These are phyloP conservation scores for Gossypium sturtianum DNA, from an alignment of 345 rosid species.

Conservation along the genomic window DNA sequence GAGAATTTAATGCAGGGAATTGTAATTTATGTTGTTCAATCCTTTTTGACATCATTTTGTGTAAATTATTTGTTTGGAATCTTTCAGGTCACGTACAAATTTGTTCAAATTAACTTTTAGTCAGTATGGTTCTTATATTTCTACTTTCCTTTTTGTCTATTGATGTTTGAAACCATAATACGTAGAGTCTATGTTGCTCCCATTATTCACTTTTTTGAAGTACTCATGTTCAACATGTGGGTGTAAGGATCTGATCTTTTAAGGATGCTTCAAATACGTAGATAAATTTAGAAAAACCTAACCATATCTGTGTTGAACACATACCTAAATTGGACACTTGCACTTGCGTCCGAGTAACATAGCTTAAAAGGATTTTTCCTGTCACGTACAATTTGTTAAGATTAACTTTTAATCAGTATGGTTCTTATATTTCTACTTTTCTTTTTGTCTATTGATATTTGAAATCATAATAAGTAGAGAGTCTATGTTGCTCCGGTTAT, in stretches of 20 bases:
- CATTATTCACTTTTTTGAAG: no score
- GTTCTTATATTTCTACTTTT: background rate
- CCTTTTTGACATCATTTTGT: background rate
- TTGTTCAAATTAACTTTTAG: background rate
- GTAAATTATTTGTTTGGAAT: background rate
- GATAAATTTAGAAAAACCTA: no score
- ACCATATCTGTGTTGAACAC: no score
- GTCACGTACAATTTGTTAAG: background rate
- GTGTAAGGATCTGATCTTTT: no score
- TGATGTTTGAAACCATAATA: background rate
- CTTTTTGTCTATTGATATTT: background rate
- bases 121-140: background rate
- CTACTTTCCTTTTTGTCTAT: background rate
- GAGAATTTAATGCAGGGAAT: background rate
- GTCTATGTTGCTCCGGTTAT: no score
- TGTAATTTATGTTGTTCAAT: background rate
- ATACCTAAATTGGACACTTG: no score
- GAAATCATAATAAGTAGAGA: background rate
- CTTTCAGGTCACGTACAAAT: background rate
- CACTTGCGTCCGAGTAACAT: no score
- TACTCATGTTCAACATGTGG: no score
- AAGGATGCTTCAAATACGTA: no score
- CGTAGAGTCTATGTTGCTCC: no score
- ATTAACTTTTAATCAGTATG: background rate
- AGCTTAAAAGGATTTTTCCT: background rate